Evolutionary conservation across 768 basidiomycete genomes (phyloP), one percentile per base, ranked within the genome.

Genomic region (Amanita pseudoporphyria): DNA sequence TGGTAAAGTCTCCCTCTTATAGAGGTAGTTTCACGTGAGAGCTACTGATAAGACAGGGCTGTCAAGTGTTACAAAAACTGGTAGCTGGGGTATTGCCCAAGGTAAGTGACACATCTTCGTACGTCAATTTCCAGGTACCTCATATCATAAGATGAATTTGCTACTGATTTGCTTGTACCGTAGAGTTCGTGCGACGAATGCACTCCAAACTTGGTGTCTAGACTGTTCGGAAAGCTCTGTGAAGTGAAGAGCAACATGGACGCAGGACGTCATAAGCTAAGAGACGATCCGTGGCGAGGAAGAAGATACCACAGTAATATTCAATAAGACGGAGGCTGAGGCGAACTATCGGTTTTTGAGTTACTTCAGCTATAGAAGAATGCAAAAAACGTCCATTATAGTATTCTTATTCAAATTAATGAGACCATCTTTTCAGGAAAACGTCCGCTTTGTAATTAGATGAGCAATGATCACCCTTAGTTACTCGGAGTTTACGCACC

Each of bases 361-460:
- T 58, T 63, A 48, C 30, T 52, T 24, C 44, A 31, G 26, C 30
- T 12, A 12, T 36, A 16, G 21, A 31, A 40, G 35, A 16, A 39
- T 28, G 59, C 69, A 76, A 72, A 81, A 84, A 10, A 83, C 81
- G 3, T 81, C 81, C 5, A 86, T 81, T 74, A 84, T 81, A 1
- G 82, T 82, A 55, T 84, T 86, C 9, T 82, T 71, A 56, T 79
- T 71, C 10, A 84, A 59, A 57, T 83, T 77, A 49, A 33, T 82
- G 64, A 3, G 78, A 78, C 5, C 82, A 76, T 59, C 79, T 76
- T 57, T 84, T 82, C 26, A 86, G 70, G 73, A 84, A 86, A 3
- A 86, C 81, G 62, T 86, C 82, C 4, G 81, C 80, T 65, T 71
- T 21, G 3, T 3, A 26, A 13, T 44, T 21, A 26, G 7, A 35